These are phyloP conservation scores for Lizonia empirigonia DNA, from an alignment of 2,329 filamentous ascomycete genomes.

Conservation along the genomic window DNA sequence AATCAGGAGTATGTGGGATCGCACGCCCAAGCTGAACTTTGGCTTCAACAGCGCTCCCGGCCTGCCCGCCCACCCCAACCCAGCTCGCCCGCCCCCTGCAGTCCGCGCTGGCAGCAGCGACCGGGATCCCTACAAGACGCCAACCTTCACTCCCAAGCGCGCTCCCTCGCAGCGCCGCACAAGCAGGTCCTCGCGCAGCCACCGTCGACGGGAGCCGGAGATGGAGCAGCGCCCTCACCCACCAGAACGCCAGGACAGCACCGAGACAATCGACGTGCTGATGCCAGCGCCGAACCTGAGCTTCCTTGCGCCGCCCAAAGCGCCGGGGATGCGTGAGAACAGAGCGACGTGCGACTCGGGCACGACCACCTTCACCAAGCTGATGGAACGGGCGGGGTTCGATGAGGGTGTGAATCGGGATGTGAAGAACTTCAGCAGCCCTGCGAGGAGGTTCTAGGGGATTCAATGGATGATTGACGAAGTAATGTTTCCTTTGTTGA, in stretches of 20 bases:
- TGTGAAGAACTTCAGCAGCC: conserved; percentile 35
- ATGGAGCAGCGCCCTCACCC: conserved; percentile 13
- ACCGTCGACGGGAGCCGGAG: conserved; percentile 9
- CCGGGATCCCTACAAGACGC: conserved; percentile 42
- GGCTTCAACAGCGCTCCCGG: conserved; percentile 25
- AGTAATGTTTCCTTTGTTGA: conserved; percentile 1
- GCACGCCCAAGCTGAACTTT: conserved; percentile 42
- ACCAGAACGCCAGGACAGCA: conserved; percentile 40
- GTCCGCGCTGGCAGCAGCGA: conserved; percentile 36
- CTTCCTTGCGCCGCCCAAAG: conserved; percentile 42
- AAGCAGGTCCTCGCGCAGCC: conserved; percentile 20
- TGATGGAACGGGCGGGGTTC: conserved; percentile 53
- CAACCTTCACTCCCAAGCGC: conserved; percentile 33
- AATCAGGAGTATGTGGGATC: conserved; percentile 46
- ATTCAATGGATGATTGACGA: background rate
- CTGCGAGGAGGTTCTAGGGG: conserved; percentile 11
- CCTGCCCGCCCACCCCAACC: conserved; percentile 22
- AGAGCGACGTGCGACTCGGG: conserved; percentile 38
- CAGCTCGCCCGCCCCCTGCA: conserved; percentile 30
- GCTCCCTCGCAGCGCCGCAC: conserved; percentile 26
- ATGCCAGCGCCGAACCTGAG: conserved; percentile 43
- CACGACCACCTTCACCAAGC: conserved; percentile 49
- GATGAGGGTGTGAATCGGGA: conserved; percentile 37
- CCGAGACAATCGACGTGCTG: conserved; percentile 54
- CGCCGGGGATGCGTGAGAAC: conserved; percentile 40